Evolutionary conservation across 192 early-diverging fungal genomes (phyloP).

Genomic region (Dispira simplex): DNA sequence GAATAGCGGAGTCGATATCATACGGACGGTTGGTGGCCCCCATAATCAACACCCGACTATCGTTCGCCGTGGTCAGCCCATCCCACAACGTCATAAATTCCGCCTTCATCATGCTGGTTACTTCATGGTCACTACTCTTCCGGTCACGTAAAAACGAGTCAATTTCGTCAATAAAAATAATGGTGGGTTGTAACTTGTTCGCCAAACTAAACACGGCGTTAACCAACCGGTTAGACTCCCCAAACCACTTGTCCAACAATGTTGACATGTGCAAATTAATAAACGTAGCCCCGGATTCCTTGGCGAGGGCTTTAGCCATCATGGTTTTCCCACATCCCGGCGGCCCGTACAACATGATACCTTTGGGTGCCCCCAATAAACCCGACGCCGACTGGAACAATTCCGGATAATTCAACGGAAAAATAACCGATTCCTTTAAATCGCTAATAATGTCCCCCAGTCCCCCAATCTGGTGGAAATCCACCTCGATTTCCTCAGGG

Average conservation of each 20-base stretch:
- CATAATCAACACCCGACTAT: slow-evolving; percentile 52
- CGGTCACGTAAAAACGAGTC: slow-evolving; percentile 92
- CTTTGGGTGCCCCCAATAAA: slow-evolving; percentile 83
- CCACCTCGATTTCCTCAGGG: slow-evolving; percentile 76
- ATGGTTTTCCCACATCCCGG: slow-evolving; percentile 98
- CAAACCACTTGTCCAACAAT: slow-evolving; percentile 96
- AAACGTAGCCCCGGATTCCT: slow-evolving; percentile 93
- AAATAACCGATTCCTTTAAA: slow-evolving; percentile 90
- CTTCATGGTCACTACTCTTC: slow-evolving; percentile 83
- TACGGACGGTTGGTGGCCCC: slow-evolving; percentile 96
- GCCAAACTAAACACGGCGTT: slow-evolving; percentile 88
- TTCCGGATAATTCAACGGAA: slow-evolving; percentile 84
- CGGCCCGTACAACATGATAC: slow-evolving; percentile 89
- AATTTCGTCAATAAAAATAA: slow-evolving; percentile 99
- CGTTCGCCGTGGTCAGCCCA: slow-evolving; percentile 66
- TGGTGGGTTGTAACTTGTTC: slow-evolving; percentile 83
- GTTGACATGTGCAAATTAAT: slow-evolving; percentile 97
- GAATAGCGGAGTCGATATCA: slow-evolving; percentile 94
- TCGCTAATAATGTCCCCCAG: slow-evolving; percentile 83
- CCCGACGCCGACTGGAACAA: slow-evolving; percentile 75
- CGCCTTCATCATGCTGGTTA: slow-evolving; percentile 98
- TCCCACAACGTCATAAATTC: slow-evolving; percentile 99
- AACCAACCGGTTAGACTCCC: slow-evolving; percentile 89
- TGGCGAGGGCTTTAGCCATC: slow-evolving; percentile 94
- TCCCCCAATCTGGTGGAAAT: slow-evolving; percentile 85